Base-by-base conservation (phyloP, 2,329 filamentous ascomycete genomes). In the Celoporthe dispersa region DNA sequence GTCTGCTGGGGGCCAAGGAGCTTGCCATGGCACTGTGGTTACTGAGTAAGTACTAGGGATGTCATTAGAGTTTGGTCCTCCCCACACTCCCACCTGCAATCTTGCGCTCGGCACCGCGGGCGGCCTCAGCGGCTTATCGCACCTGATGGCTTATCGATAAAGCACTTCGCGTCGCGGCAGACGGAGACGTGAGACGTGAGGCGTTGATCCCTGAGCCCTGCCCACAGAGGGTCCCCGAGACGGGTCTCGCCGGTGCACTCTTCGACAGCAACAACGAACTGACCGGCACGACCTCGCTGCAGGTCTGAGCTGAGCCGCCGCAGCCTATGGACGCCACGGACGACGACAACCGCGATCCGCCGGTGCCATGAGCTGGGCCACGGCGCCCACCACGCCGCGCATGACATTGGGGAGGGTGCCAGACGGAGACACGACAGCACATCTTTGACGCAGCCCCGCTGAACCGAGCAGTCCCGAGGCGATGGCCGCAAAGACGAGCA, bases 121-220 rank as follows among this genome's bases (percentile, higher is more conserved):
- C 53, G 53, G 53, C 53, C 53, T 57, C 53, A 55, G 44, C 51
- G n/a, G n/a, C 51, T 55, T 55, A 31, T 57, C 53, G 53, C 25
- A 31, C 53, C 53, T 57, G 53, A 8, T 7, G 14, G 8, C 53
- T 57, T 57, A 57, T 57, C 53, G 53, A 57, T 57, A 57, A 57
- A 31, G 16, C 25, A 31, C 12, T 33, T 28, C 28, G 6, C 53
- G 53, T 31, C 25, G 19, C 28, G 53, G 31, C 25, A 31, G 53
- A 55, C 51, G n/a, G 25, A 12, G 41, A 48, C 44, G 7, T 7
- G 25, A 55, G 51, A 53, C 48, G 48, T 12, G 48, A 44, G 39
- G n/a, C 44, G 44, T 48, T 48, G 44, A 48, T 22, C 44, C 44
- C 44, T 48, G 44, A 22, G 44, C 44, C 44, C 44, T 48, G 44